Evolutionary conservation across 2,329 filamentous ascomycete species (phyloP).

Genomic region (Neonectria neomacrospora): DNA sequence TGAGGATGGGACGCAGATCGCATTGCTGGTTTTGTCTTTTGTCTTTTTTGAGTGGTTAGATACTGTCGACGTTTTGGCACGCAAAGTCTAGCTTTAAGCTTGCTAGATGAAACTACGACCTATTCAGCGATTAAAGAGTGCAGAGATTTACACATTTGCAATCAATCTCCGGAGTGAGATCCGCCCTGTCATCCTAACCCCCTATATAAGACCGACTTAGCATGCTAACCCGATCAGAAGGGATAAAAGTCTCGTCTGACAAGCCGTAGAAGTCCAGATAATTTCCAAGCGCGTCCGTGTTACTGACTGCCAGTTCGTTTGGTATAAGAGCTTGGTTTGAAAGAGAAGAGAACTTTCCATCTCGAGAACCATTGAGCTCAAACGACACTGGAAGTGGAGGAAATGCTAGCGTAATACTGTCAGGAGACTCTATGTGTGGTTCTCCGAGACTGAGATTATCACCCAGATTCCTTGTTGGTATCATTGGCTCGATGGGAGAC

Average conservation of each 20-base stretch:
- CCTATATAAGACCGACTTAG: constrained; percentile 6
- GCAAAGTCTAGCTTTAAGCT: no score
- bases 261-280: constrained; percentile 16
- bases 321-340: neutral
- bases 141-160: no score
- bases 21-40: no score
- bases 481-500: neutral
- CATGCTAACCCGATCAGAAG: constrained; percentile 13
- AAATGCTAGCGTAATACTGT: constrained; percentile 21
- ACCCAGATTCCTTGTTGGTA: neutral
- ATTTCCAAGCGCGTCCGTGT: neutral
- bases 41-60: no score
- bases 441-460: neutral
- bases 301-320: neutral
- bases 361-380: constrained; percentile 8
- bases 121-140: no score
- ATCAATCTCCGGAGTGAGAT: no score
- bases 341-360: neutral
- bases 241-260: constrained; percentile 12
- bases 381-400: constrained; percentile 16
- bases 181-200: neutral
- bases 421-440: constrained; percentile 15
- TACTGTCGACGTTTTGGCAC: no score
- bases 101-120: no score
- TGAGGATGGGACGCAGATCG: no score